Evolutionary conservation across 495 filamentous ascomycete genomes (phyloP).

Genomic region (Articulospora tetracladia): DNA sequence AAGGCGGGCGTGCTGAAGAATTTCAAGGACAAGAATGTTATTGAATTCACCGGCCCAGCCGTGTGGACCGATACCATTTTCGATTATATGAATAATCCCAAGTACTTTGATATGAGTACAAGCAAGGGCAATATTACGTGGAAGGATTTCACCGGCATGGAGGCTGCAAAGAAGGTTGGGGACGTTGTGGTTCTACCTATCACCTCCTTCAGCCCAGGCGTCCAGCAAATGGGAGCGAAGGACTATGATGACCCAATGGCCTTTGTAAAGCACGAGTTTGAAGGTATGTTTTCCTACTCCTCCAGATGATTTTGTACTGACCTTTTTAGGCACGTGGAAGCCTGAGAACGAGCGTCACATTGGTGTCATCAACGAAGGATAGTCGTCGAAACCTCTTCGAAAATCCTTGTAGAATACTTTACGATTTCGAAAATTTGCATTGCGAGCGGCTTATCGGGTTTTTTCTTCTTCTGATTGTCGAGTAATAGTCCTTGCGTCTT

Average conservation of each 20-base stretch:
- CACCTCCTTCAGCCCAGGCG: slow-evolving; percentile 94
- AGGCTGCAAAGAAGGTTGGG: slow-evolving; percentile 75
- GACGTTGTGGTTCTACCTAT: slow-evolving; percentile 94
- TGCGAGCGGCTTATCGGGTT: neutral
- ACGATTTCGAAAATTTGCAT: neutral
- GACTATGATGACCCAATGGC: slow-evolving; percentile 93
- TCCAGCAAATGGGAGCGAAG: slow-evolving; percentile 89
- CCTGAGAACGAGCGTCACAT: slow-evolving; percentile 64
- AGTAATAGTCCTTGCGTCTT: neutral
- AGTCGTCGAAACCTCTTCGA: neutral
- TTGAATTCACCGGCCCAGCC: slow-evolving; percentile 94
- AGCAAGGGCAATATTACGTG: slow-evolving; percentile 75
- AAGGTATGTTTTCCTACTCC: slow-evolving; percentile 52
- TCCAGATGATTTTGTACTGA: slow-evolving; percentile 11
- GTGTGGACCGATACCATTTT: slow-evolving; percentile 95
- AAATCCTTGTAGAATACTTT: too few relatives aligned
- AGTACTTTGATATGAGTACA: slow-evolving; percentile 78
- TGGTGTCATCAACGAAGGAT: slow-evolving; percentile 23
- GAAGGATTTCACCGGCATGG: slow-evolving; percentile 86
- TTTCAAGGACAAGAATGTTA: slow-evolving; percentile 73
- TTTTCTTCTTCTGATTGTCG: neutral
- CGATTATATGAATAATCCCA: slow-evolving; percentile 85
- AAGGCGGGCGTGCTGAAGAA: slow-evolving; percentile 57
- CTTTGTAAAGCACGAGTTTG: slow-evolving; percentile 96
- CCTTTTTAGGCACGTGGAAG: slow-evolving; percentile 68